Evolutionary conservation across 2,329 filamentous ascomycete genomes (phyloP), one percentile per base, ranked within the genome.

Genomic region (Penicillium verrucosum): DNA sequence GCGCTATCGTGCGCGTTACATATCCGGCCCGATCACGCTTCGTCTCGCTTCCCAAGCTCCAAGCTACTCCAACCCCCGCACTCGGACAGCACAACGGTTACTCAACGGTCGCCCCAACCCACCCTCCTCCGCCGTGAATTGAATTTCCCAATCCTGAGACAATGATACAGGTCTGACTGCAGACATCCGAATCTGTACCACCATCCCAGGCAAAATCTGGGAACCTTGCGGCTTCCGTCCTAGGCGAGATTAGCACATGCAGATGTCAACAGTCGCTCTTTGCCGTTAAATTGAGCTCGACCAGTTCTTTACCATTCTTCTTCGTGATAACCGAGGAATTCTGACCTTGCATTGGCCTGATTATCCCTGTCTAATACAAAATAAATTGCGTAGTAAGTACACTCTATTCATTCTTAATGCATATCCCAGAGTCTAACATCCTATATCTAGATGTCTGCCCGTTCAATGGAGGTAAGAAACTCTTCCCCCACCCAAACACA

Each of bases 391-490:
- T n/a, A 27, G 48, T 52, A 46, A 52, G 54, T 52, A 23, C 21
- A 29, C 27, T 16, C 29, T 21, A n/a, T n/a, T 11, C 10, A 27
- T 23, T 21, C 18, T 34, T 25, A 18, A 30, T 21, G 21, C 25
- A 18, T 32, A 32, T 21, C 48, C 10, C 43, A 8, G 34, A 44
- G 25, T 23, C 27, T 56, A 52, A 56, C 36, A 18, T 23, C 25
- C n/a, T 3, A 23, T 36, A 16, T 41, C 11, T 46, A 56, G 54
- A 51, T 52, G 30, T 52, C 34, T 30, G 10, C 42, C 36, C 32
- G 41, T 50, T 32, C 34, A 54, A 58, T 58, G 56, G 56, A 58
- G 56, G 56, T 58, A 58, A 58, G 56, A 55, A 23, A 36, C 12
- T 38, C 21, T 32, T 10, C 2, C 5, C 16, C 16, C n/a, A 18